Conservation (phyloP, 345 rosid genomes). For the Cardamine occulta region DNA sequence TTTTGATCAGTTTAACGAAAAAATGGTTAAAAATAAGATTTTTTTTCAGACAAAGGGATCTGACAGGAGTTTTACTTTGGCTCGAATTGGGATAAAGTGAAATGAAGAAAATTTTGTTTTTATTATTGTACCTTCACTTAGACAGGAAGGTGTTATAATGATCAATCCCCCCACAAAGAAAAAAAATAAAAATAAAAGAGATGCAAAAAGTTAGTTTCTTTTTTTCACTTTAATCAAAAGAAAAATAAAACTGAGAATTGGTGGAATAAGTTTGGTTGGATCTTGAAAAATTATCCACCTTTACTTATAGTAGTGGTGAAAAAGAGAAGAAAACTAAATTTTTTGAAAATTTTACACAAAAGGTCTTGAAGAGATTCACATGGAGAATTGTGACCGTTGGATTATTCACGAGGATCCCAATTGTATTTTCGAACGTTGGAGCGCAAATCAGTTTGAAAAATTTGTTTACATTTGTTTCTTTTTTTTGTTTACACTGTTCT, state of each 20-base stretch:
- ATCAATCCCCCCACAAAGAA: constrained; percentile 31
- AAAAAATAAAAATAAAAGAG: not conserved
- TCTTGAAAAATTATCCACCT: constrained; percentile 43
- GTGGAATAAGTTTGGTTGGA: constrained; percentile 38
- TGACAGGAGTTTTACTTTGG: constrained; percentile 40
- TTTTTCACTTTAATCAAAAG: constrained; percentile 31
- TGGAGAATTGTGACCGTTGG: constrained; percentile 68
- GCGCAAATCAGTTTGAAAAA: constrained; percentile 57
- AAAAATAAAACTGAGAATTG: constrained; percentile 11
- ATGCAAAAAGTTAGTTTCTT: constrained; percentile 31
- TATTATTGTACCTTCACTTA: constrained; percentile 56
- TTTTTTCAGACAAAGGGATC: constrained; percentile 40
- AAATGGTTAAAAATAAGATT: constrained; percentile 33
- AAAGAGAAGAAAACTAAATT: constrained; percentile 2
- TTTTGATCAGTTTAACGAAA: constrained; percentile 49
- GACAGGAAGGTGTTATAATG: constrained; percentile 80
- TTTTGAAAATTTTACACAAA: constrained; percentile 30
- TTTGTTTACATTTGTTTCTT: constrained; percentile 27
- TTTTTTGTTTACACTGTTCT: not conserved
- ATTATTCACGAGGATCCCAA: constrained; percentile 52
- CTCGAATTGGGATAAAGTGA: constrained; percentile 43
- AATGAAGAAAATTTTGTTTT: constrained; percentile 40
- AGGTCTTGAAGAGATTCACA: constrained; percentile 65
- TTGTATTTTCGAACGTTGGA: constrained; percentile 61
- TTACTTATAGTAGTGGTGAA: constrained; percentile 52